Conservation (phyloP, 768 basidiomycete genomes). For the Mycena kentingensis region DNA sequence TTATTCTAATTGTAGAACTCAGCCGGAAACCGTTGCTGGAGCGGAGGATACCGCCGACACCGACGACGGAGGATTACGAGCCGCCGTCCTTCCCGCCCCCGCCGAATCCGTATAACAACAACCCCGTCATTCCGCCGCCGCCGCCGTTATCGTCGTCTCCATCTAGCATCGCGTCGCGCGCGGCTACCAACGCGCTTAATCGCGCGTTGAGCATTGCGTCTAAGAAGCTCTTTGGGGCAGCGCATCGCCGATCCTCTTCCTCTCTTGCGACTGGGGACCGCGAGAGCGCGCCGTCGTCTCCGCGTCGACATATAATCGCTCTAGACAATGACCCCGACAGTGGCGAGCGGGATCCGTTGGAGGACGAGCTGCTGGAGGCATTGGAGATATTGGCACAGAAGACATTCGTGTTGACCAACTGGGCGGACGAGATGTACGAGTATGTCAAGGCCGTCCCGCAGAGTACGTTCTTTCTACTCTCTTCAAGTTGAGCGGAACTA, state of each 20-base stretch:
- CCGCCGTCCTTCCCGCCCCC: conserved; percentile 72
- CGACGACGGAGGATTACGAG: conserved; percentile 47
- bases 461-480: conserved; percentile 50
- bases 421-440: conserved; percentile 94
- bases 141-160: conserved; percentile 70
- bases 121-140: conserved; percentile 23
- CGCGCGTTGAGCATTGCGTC: conserved; percentile 80
- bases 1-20: conserved; percentile 52
- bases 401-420: conserved; percentile 88
- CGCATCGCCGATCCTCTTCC: conserved; percentile 34
- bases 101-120: conserved; percentile 44
- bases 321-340: conserved; percentile 48
- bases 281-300: conserved; percentile 52
- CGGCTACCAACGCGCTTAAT: conserved; percentile 72
- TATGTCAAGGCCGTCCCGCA: conserved; percentile 83
- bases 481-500: conserved; percentile 8
- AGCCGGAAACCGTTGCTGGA: conserved; percentile 62
- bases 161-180: conserved; percentile 58
- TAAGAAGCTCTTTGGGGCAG: conserved; percentile 76
- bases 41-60: conserved; percentile 49
- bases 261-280: conserved; percentile 40
- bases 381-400: conserved; percentile 95
- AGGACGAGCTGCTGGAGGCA: conserved; percentile 76
- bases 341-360: conserved; percentile 63
- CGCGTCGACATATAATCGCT: conserved; percentile 57